A percentile compares a stretch with the other conserved stretches of the same genome.
These are phyloP conservation scores for Cladophialophora chaetospira DNA, from an alignment of 2,329 filamentous ascomycete species.

Conservation along the genomic window DNA sequence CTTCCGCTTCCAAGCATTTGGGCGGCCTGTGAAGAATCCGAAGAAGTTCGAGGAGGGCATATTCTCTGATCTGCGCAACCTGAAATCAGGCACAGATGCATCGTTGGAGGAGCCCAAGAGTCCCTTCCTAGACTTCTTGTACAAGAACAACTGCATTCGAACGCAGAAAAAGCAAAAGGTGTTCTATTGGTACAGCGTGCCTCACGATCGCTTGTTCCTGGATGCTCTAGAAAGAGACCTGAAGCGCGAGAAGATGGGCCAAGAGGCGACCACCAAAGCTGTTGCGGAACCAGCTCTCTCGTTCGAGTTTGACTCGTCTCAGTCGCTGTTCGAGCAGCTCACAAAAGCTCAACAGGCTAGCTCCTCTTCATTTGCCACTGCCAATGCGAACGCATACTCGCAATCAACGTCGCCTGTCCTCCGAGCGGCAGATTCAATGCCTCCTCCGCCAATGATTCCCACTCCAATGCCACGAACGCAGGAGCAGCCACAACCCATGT, in stretches of 20 bases:
- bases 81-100: constrained; percentile 97
- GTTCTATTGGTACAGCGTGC: constrained; percentile 99
- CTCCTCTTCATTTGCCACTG: constrained; percentile 91
- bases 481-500: constrained; percentile 70
- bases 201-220: constrained; percentile 94
- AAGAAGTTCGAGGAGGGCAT: constrained; percentile 99
- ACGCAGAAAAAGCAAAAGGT: constrained; percentile 99
- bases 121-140: constrained; percentile 95
- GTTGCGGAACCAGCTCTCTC: constrained; percentile 96
- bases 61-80: constrained; percentile 95
- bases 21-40: constrained; percentile 96
- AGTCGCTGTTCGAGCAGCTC: constrained; percentile 98
- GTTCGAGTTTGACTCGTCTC: constrained; percentile 98
- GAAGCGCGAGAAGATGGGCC: constrained; percentile 99
- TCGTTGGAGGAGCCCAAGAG: constrained; percentile 99
- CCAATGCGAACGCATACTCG: constrained; percentile 69
- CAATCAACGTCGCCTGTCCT: constrained; percentile 87
- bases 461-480: constrained; percentile 59
- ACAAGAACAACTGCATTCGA: constrained; percentile 99
- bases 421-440: constrained; percentile 91
- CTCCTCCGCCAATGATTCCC: constrained; percentile 80
- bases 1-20: constrained; percentile 98
- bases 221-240: constrained; percentile 95
- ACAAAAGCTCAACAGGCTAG: constrained; percentile 99
- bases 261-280: constrained; percentile 94